Evolutionary conservation across 2,329 filamentous ascomycete genomes (phyloP).

Genomic region (Sclerotinia spermophila): DNA sequence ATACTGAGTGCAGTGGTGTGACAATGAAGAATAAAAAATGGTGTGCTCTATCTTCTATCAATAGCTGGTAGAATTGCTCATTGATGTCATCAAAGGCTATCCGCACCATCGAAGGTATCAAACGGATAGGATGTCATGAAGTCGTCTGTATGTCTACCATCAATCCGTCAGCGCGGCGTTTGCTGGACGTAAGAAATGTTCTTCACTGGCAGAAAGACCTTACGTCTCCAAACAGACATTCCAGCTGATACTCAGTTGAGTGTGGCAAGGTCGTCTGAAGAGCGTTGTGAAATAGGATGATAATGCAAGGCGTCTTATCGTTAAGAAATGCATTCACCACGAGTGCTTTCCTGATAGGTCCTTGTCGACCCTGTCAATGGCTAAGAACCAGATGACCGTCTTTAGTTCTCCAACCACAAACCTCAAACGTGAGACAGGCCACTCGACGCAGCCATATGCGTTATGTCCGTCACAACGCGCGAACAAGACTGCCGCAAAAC

Average conservation of each 20-base stretch:
- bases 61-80: neutral
- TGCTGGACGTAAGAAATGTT: neutral
- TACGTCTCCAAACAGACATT: too few species aligned
- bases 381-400: neutral
- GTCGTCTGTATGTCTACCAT: neutral
- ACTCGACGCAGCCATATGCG: neutral
- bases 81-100: neutral
- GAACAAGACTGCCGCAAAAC: neutral
- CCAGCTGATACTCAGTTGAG: neutral
- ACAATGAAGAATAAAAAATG: neutral
- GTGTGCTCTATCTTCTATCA: neutral
- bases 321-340: neutral
- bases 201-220: neutral
- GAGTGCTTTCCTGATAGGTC: neutral
- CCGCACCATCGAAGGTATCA: neutral
- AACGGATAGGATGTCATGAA: neutral
- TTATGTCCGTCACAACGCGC: neutral
- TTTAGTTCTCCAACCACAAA: neutral
- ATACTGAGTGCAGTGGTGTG: too few species aligned
- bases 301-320: neutral
- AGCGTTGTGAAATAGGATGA: neutral
- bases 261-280: neutral
- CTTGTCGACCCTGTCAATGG: neutral
- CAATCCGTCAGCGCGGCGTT: too few species aligned
- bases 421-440: neutral